Evolutionary conservation across 495 filamentous ascomycete species (phyloP).

Genomic region (Neurospora intermedia): DNA sequence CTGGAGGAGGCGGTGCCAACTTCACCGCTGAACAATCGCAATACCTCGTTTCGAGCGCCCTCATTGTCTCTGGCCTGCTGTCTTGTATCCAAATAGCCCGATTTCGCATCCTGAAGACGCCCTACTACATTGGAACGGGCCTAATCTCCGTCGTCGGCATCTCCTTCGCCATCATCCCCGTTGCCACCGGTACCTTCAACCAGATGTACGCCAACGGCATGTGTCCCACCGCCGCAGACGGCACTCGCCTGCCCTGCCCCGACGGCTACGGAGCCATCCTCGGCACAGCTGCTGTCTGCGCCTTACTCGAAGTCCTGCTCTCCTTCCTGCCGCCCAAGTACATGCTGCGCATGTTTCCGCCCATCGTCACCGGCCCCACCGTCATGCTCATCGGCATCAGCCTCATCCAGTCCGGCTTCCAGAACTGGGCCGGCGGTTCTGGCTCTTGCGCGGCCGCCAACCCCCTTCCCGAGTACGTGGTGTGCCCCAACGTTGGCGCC

Average conservation of each 20-base stretch:
- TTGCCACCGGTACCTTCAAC: constrained; percentile 61
- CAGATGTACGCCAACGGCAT: constrained; percentile 82
- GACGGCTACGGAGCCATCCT: constrained; percentile 77
- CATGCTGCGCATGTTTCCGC: constrained; percentile 74
- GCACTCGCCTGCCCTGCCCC: constrained; percentile 65
- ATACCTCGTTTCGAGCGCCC: constrained; percentile 81
- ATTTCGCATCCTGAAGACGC: constrained; percentile 70
- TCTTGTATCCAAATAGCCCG: constrained; percentile 74
- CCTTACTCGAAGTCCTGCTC: constrained; percentile 62
- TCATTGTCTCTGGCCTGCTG: constrained; percentile 77
- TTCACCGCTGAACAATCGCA: constrained; percentile 48
- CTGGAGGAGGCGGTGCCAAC: constrained; percentile 54
- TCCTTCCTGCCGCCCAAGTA: constrained; percentile 61
- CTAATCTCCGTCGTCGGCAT: constrained; percentile 85
- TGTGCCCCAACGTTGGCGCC: constrained; percentile 62
- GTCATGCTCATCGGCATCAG: constrained; percentile 59
- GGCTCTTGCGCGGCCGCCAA: constrained; percentile 50
- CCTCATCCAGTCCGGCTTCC: constrained; percentile 66
- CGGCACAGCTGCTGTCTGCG: constrained; percentile 61
- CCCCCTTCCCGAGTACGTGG: constrained; percentile 40
- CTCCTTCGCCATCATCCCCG: constrained; percentile 78
- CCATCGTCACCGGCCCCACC: constrained; percentile 78
- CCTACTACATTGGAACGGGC: constrained; percentile 78
- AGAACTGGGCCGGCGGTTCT: constrained; percentile 75
- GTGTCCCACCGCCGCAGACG: constrained; percentile 55